These are phyloP conservation scores for Diddensiella santjacobensis DNA, from an alignment of 805 yeast genomes.

Conservation along the genomic window DNA sequence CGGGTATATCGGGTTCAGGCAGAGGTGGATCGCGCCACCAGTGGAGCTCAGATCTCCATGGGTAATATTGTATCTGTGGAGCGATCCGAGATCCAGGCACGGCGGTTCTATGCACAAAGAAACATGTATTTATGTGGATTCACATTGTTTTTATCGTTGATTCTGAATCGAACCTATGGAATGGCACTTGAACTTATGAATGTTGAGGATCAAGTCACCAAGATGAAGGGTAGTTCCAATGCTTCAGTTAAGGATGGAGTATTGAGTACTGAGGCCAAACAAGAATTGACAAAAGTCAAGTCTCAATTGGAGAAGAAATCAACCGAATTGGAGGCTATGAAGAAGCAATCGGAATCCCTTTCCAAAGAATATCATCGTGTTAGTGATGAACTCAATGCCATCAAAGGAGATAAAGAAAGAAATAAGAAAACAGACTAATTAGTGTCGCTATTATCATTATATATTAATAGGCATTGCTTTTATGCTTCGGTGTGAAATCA, in stretches of 20 bases:
- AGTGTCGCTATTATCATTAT: neutral
- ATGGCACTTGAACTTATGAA: constrained; percentile 24
- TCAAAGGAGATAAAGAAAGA: constrained; percentile 21
- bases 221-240: constrained; percentile 31
- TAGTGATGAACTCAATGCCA: constrained; percentile 36
- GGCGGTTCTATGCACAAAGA: constrained; percentile 93
- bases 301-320: constrained; percentile 55
- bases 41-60: constrained; percentile 35
- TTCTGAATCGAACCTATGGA: constrained; percentile 73
- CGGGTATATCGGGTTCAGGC: constrained; percentile 63
- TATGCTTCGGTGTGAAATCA: constrained; percentile 87
- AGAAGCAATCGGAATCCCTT: constrained; percentile 68
- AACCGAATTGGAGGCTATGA: constrained; percentile 59
- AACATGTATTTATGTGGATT: constrained; percentile 95
- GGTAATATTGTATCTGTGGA: constrained; percentile 41
- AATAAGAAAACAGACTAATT: constrained; percentile 32
- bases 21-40: constrained; percentile 47
- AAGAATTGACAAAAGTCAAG: constrained; percentile 47
- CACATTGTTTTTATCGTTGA: constrained; percentile 83
- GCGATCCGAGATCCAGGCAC: constrained; percentile 80
- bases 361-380: constrained; percentile 57
- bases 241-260: constrained; percentile 24
- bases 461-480: constrained; percentile 67
- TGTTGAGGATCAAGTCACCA: constrained; percentile 55
- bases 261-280: constrained; percentile 32